Percentiles rank a stretch among this genome's conserved stretches.
phyloP scores from a whole-genome alignment of 2,329 filamentous ascomycete species.

The Fusarium sp. region DNA sequence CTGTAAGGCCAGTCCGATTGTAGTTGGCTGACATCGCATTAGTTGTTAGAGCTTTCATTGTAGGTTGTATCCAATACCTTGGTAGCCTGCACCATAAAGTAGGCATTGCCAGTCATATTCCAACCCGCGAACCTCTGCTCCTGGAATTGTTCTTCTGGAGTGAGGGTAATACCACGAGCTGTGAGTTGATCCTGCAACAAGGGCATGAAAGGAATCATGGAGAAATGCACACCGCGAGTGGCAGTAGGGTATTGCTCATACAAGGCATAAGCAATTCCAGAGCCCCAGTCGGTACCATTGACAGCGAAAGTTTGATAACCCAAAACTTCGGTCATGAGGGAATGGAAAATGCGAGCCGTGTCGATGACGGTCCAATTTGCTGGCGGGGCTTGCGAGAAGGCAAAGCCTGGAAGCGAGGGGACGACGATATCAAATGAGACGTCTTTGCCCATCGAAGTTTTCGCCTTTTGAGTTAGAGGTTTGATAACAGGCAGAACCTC shows the following conservation, averaged over 20 bases:
- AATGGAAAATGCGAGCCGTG: conserved; percentile 50
- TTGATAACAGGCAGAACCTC: conserved; percentile 49
- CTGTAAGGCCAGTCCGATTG: conserved; percentile 49
- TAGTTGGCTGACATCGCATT: conserved; percentile 47
- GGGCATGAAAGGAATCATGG: conserved; percentile 24
- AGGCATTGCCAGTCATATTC: conserved; percentile 12
- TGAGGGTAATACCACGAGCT: conserved; percentile 9
- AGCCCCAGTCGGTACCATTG: conserved; percentile 34
- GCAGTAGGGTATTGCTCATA: conserved; percentile 23
- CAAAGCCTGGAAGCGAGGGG: conserved; percentile 53
- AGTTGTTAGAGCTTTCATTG: neutral
- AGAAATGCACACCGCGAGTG: conserved; percentile 21
- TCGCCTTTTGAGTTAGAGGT: neutral
- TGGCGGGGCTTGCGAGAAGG: conserved; percentile 47
- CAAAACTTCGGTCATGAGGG: conserved; percentile 50
- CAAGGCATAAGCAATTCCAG: conserved; percentile 10
- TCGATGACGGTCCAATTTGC: conserved; percentile 49
- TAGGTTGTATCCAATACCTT: neutral
- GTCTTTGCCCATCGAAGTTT: neutral
- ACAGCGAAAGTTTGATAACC: conserved; percentile 46
- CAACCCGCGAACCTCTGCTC: neutral
- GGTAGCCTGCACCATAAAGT: conserved; percentile 15
- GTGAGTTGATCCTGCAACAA: conserved; percentile 7
- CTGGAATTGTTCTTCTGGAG: conserved; percentile 8
- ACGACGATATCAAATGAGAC: conserved; percentile 35